Conservation (phyloP, 495 filamentous ascomycete species). For the Lasiosphaeris hirsuta region DNA sequence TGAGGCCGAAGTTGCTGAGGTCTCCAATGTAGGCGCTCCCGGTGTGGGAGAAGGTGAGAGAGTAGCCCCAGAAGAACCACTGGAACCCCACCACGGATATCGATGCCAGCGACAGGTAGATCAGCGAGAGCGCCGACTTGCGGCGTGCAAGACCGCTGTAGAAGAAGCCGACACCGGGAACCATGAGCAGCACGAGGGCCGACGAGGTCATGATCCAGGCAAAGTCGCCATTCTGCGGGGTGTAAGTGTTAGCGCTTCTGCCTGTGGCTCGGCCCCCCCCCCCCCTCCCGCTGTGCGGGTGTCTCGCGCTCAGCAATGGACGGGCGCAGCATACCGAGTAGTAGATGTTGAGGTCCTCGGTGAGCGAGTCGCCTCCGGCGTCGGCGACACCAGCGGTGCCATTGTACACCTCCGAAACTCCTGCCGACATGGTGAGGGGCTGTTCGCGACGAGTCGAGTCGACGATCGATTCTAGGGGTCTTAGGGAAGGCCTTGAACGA, state of each 20-base stretch:
- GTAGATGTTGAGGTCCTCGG: slow-evolving; percentile 72
- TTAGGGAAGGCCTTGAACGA: slow-evolving; percentile 3
- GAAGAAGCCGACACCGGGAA: slow-evolving; percentile 98
- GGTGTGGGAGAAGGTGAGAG: slow-evolving; percentile 83
- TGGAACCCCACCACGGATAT: slow-evolving; percentile 87
- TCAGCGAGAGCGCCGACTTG: slow-evolving; percentile 90
- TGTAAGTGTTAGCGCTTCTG: not conserved
- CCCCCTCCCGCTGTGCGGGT: slow-evolving; percentile 10
- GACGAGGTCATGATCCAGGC: slow-evolving; percentile 87
- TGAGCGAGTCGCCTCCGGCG: slow-evolving; percentile 72
- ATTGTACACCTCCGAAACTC: slow-evolving; percentile 58
- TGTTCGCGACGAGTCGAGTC: not conserved
- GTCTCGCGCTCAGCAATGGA: not conserved
- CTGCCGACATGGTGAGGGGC: slow-evolving; percentile 31
- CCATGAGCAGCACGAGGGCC: slow-evolving; percentile 93
- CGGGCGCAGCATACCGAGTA: slow-evolving; percentile 61
- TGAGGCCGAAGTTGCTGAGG: slow-evolving; percentile 82
- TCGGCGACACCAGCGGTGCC: slow-evolving; percentile 45
- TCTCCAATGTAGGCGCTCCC: slow-evolving; percentile 82
- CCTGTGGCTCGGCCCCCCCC: not conserved
- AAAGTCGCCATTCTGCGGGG: slow-evolving; percentile 62
- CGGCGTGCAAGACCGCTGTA: slow-evolving; percentile 96
- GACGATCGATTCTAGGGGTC: not conserved
- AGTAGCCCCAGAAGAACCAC: slow-evolving; percentile 99
- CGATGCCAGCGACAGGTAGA: slow-evolving; percentile 98